Base-by-base conservation (phyloP, 371 early-diverging fungal species). In the Syncephalastrum racemosum region DNA sequence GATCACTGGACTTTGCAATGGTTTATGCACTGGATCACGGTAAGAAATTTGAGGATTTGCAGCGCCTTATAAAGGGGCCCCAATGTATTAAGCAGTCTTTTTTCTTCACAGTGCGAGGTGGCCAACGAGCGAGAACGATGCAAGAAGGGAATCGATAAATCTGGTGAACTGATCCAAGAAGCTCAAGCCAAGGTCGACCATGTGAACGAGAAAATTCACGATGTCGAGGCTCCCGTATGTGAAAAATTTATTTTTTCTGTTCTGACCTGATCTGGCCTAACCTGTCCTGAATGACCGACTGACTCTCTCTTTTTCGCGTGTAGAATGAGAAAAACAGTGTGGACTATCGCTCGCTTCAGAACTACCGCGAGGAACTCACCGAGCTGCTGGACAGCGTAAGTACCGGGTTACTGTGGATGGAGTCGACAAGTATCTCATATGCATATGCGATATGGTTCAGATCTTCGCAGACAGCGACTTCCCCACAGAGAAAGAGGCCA, bases 281-380 rank as follows among this genome's bases (percentile, higher is more conserved):
- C 13, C 20, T 53, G 22, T 1, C 31, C 31, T 20, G 22, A 16
- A 39, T 23, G 12, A 19, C 19, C 45, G 22, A 49, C 22, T 23
- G 20, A 49, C 42, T 36, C 31, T 15, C 18, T 39, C 16, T 57
- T 16, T n/a, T n/a, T n/a, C n/a, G 36, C 10, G 39, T 47, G 7
- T 24, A 63, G 62, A 70, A 70, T 45, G 79, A 79, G 31, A 79
- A 79, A 42, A 55, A 73, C 52, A 56, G 65, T 5, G 56, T 75
- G 14, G 79, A 79, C 45, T 58, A 72, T 24, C 68, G 79, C 43
- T 46, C 60, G 15, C 58, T 79, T 16, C 49, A 61, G 52, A 74
- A 68, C n/a, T 75, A 73, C 49, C 76, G 79, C 57, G 72, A 76
- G 50, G 74, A 79, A 22, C 16, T 75, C 19, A 63, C 62, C 8